phyloP scores from a whole-genome alignment of 257 asterid species.

The Gardenia jasminoides region DNA sequence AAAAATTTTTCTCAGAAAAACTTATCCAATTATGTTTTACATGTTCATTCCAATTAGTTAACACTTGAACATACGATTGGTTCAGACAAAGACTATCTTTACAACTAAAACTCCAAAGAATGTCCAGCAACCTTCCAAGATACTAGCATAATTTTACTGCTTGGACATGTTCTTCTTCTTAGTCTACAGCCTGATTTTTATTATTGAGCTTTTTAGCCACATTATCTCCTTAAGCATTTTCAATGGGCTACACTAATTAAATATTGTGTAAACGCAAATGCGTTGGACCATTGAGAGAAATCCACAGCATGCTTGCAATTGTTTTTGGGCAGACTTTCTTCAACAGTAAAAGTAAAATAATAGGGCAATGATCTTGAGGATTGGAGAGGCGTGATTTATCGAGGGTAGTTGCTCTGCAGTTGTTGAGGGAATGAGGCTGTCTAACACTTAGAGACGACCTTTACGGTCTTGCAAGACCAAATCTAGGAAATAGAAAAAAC shows the following conservation, averaged over 20 bases:
- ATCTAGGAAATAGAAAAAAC: background rate
- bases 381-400: background rate
- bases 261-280: background rate
- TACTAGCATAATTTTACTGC: background rate
- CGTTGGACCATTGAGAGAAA: background rate
- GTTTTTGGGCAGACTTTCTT: background rate
- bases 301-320: background rate
- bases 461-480: too few relatives aligned
- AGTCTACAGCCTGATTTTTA: background rate
- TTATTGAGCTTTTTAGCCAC: background rate
- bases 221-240: background rate
- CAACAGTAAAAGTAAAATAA: background rate
- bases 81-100: background rate
- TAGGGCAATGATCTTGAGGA: background rate
- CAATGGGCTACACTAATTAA: background rate
- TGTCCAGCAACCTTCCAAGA: background rate
- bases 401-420: background rate
- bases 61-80: background rate
- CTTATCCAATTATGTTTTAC: too few relatives aligned
- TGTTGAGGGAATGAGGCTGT: slow-evolving; percentile 16
- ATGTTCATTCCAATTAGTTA: background rate
- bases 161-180: background rate
- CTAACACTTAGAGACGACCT: background rate
- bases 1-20: too few relatives aligned
- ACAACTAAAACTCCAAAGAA: background rate